Percentiles rank a stretch among this genome's conserved stretches.
phyloP scores from a whole-genome alignment of 2,329 filamentous ascomycete genomes.

The Cadophora sp. region DNA sequence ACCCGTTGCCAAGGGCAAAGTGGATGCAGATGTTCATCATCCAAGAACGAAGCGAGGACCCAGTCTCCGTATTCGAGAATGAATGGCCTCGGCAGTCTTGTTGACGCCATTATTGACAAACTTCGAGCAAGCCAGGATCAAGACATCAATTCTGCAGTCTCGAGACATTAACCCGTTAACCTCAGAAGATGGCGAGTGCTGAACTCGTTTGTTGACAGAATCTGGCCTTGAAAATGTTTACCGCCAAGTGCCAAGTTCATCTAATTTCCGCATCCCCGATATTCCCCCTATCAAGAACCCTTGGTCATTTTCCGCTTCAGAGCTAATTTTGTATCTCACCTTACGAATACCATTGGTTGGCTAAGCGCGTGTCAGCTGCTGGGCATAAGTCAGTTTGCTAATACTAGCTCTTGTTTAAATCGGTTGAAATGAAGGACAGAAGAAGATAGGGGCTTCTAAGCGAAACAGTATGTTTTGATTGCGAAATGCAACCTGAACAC shows the following conservation, averaged over 20 bases:
- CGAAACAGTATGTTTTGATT: background rate
- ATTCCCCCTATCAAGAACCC: background rate
- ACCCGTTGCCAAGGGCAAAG: conserved; percentile 3
- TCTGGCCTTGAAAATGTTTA: background rate
- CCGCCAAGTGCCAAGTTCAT: conserved; percentile 4
- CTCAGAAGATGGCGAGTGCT: background rate
- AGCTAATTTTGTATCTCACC: background rate
- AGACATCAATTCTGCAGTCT: background rate
- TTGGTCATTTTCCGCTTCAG: background rate
- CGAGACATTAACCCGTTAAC: background rate
- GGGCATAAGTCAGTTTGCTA: background rate
- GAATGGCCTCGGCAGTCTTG: background rate
- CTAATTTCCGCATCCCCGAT: conserved; percentile 2
- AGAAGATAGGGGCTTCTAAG: background rate
- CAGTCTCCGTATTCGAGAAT: conserved; percentile 10
- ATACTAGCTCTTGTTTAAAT: background rate
- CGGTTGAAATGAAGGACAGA: background rate
- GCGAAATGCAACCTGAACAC: background rate
- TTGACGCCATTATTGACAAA: background rate
- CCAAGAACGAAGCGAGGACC: conserved; percentile 6
- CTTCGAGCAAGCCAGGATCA: background rate
- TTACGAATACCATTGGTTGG: background rate
- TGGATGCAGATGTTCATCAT: conserved; percentile 8
- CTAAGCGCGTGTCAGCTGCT: background rate
- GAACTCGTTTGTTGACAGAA: background rate